Percentiles rank a stretch among this genome's conserved stretches.
Conservation (phyloP, 768 basidiomycete genomes). For the Lactarius evosmus region DNA sequence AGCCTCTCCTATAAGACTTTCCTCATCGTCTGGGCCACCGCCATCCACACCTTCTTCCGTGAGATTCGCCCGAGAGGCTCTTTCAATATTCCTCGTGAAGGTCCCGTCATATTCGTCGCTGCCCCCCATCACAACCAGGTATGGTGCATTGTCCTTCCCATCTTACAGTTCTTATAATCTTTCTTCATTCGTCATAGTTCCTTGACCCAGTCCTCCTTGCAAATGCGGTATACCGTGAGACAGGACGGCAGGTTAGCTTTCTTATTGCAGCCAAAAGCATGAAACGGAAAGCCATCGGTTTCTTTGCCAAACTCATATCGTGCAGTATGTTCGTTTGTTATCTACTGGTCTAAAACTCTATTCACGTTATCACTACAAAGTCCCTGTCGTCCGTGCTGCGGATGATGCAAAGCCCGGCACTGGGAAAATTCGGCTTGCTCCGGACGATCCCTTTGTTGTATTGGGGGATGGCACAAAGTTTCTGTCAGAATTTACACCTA, state of each 20-base stretch:
- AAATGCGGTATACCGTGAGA: conserved; percentile 81
- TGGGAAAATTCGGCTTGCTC: conserved; percentile 68
- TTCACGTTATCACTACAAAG: conserved; percentile 39
- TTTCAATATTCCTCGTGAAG: conserved; percentile 86
- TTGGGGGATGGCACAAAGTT: conserved; percentile 82
- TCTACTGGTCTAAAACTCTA: not conserved
- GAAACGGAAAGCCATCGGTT: conserved; percentile 69
- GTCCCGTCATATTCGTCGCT: conserved; percentile 90
- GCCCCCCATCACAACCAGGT: conserved; percentile 94
- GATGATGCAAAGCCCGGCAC: conserved; percentile 76
- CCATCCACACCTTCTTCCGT: conserved; percentile 92
- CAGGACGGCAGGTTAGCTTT: conserved; percentile 75
- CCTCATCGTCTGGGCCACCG: conserved; percentile 76
- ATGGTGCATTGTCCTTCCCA: conserved; percentile 28
- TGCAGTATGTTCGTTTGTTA: conserved; percentile 60
- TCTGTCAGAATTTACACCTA: conserved; percentile 62
- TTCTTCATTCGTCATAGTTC: conserved; percentile 52
- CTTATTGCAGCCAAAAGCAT: conserved; percentile 88
- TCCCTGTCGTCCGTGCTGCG: conserved; percentile 89
- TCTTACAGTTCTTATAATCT: not conserved
- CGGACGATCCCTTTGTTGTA: conserved; percentile 76
- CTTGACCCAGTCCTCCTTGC: conserved; percentile 84
- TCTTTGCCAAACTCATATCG: conserved; percentile 78
- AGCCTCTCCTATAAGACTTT: conserved; percentile 58
- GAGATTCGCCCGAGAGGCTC: conserved; percentile 91